Evolutionary conservation across 768 basidiomycete species (phyloP).

Genomic region (Tricholoma flavovirens): DNA sequence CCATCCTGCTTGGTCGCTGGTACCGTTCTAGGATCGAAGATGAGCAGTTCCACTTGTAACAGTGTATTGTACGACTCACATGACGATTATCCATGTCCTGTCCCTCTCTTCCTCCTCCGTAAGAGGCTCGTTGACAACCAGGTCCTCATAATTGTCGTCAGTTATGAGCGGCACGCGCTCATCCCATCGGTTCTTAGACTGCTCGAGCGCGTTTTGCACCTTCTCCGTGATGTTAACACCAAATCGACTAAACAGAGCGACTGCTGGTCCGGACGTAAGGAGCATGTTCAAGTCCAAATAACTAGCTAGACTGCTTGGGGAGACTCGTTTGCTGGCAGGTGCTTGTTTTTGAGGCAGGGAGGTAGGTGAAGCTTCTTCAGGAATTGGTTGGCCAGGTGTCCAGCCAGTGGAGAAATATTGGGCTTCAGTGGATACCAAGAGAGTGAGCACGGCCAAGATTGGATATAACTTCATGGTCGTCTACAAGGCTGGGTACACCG

Average conservation of each 20-base stretch:
- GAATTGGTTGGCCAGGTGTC: slow-evolving; percentile 62
- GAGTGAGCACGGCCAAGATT: slow-evolving; percentile 28
- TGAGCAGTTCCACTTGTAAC: background rate
- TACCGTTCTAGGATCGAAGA: slow-evolving; percentile 38
- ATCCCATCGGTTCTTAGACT: slow-evolving; percentile 50
- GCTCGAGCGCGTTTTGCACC: slow-evolving; percentile 29
- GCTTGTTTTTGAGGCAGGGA: slow-evolving; percentile 19
- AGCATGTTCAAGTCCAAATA: slow-evolving; percentile 35
- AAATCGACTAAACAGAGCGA: slow-evolving; percentile 44
- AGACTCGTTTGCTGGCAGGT: slow-evolving; percentile 15
- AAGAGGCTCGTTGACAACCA: slow-evolving; percentile 67
- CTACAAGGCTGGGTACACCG: background rate
- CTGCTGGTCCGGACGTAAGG: slow-evolving; percentile 50
- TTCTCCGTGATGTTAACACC: slow-evolving; percentile 72
- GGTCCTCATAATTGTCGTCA: slow-evolving; percentile 70
- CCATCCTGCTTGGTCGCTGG: slow-evolving; percentile 56
- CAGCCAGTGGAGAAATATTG: slow-evolving; percentile 83
- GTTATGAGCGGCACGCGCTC: slow-evolving; percentile 71
- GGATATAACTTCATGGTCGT: slow-evolving; percentile 47
- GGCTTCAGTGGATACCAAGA: slow-evolving; percentile 40
- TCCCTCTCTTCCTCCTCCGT: slow-evolving; percentile 57
- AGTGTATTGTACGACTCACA: slow-evolving; percentile 43
- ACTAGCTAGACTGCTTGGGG: slow-evolving; percentile 18
- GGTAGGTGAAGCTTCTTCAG: slow-evolving; percentile 17
- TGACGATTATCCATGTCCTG: slow-evolving; percentile 71